Evolutionary conservation across 164 flowering plant genomes (phyloP).

Genomic region (Buxus sempervirens): DNA sequence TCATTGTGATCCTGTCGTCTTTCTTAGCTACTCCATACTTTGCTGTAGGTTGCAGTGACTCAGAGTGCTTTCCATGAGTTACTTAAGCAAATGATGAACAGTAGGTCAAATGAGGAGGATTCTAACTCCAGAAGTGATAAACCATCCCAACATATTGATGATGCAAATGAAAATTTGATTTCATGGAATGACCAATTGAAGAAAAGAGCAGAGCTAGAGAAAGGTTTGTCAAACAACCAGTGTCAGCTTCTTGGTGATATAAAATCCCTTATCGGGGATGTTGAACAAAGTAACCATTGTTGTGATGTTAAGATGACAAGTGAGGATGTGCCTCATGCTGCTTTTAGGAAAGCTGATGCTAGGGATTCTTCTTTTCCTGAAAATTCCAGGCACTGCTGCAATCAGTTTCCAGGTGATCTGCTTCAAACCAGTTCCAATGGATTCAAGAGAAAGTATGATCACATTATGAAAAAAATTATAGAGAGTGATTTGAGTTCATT

Average conservation of each 20-base stretch:
- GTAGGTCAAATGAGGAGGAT: conserved; percentile 30
- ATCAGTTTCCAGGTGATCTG: conserved; percentile 42
- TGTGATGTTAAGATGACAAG: conserved; percentile 23
- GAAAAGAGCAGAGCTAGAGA: conserved; percentile 36
- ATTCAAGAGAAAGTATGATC: conserved; percentile 47
- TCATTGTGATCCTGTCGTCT: neutral
- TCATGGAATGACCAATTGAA: conserved; percentile 21
- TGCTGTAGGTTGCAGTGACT: conserved; percentile 69
- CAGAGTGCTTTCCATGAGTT: conserved; percentile 83
- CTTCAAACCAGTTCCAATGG: conserved; percentile 40
- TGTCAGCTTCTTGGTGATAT: conserved; percentile 64
- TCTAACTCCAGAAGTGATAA: conserved; percentile 20
- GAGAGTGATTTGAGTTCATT: conserved; percentile 53
- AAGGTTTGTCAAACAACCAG: conserved; percentile 32
- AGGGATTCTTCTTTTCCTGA: conserved; percentile 22
- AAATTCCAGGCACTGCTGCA: conserved; percentile 21
- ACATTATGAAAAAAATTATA: conserved; percentile 49
- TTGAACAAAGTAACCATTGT: conserved; percentile 39
- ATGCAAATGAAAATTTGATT: conserved; percentile 27
- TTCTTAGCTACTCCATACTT: conserved; percentile 2
- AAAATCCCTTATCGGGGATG: conserved; percentile 52
- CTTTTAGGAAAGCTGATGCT: conserved; percentile 4
- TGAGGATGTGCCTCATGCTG: conserved; percentile 21
- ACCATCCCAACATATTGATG: conserved; percentile 22
- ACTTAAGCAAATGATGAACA: conserved; percentile 76